Conservation (phyloP, 2,329 filamentous ascomycete genomes). For the Dactylellina cionopaga region DNA sequence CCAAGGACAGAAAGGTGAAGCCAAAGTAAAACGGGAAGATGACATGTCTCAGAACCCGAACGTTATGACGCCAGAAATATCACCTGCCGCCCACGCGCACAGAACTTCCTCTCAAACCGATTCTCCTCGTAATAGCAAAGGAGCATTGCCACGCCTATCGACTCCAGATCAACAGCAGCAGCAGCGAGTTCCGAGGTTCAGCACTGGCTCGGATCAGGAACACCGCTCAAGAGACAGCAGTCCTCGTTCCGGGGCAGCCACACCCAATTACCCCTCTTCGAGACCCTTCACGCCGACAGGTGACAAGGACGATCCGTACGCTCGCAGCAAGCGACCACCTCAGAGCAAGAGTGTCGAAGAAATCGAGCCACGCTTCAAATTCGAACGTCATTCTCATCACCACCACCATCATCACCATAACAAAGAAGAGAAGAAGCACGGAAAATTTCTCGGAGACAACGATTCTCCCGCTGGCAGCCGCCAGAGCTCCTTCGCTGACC, state of each 20-base stretch:
- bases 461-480: constrained; percentile 65
- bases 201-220: constrained; percentile 68
- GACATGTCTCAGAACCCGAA: constrained; percentile 60
- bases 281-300: constrained; percentile 81
- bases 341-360: constrained; percentile 69
- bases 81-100: constrained; percentile 67
- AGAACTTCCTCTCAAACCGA: constrained; percentile 59
- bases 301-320: constrained; percentile 85
- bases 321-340: constrained; percentile 79
- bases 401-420: constrained; percentile 57
- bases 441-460: constrained; percentile 63
- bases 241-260: constrained; percentile 68
- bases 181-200: constrained; percentile 64
- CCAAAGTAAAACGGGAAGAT: constrained; percentile 30
- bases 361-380: constrained; percentile 85
- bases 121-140: constrained; percentile 52
- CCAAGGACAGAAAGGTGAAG: constrained; percentile 47
- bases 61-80: constrained; percentile 76
- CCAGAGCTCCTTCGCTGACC: constrained; percentile 87
- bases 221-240: constrained; percentile 69
- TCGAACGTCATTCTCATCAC: constrained; percentile 73
- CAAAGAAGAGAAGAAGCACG: constrained; percentile 65
- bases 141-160: constrained; percentile 23
- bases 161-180: constrained; percentile 19
- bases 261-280: constrained; percentile 71